phyloP scores from a whole-genome alignment of 331 rosid species.

The Malus hybrid region DNA sequence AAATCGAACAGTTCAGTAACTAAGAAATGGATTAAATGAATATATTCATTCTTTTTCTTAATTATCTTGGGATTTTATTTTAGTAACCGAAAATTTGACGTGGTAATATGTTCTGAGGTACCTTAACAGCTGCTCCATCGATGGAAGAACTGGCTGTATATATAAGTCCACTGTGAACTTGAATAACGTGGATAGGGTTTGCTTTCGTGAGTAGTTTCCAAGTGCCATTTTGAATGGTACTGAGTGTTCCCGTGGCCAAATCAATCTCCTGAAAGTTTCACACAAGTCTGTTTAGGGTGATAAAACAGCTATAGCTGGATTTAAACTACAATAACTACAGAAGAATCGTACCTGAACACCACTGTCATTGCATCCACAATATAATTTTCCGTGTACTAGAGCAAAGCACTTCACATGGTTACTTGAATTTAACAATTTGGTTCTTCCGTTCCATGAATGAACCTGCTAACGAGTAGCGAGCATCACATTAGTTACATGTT shows the following conservation, averaged over 20 bases:
- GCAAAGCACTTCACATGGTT: slow-evolving; percentile 72
- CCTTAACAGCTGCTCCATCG: slow-evolving; percentile 81
- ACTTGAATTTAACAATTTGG: slow-evolving; percentile 46
- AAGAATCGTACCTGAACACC: slow-evolving; percentile 55
- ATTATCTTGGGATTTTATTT: neutral
- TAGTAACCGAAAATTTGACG: neutral
- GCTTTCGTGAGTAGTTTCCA: slow-evolving; percentile 65
- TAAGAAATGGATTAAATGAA: neutral
- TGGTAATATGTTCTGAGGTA: slow-evolving; percentile 8
- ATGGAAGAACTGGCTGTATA: slow-evolving; percentile 63
- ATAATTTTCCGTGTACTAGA: slow-evolving; percentile 48
- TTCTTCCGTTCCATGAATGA: slow-evolving; percentile 55
- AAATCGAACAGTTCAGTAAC: neutral
- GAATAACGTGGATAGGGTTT: slow-evolving; percentile 56
- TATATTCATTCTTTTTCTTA: neutral
- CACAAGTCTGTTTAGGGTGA: neutral
- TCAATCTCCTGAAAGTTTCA: slow-evolving; percentile 54
- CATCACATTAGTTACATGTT: neutral
- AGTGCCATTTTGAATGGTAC: slow-evolving; percentile 58
- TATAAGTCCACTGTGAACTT: slow-evolving; percentile 52
- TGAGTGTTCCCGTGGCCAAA: slow-evolving; percentile 57
- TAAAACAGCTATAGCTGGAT: neutral
- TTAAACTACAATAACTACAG: neutral
- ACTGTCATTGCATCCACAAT: slow-evolving; percentile 79
- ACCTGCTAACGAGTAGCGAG: slow-evolving; percentile 28